Conservation (phyloP, 257 asterid genomes). For the Salvia miltiorrhiza region DNA sequence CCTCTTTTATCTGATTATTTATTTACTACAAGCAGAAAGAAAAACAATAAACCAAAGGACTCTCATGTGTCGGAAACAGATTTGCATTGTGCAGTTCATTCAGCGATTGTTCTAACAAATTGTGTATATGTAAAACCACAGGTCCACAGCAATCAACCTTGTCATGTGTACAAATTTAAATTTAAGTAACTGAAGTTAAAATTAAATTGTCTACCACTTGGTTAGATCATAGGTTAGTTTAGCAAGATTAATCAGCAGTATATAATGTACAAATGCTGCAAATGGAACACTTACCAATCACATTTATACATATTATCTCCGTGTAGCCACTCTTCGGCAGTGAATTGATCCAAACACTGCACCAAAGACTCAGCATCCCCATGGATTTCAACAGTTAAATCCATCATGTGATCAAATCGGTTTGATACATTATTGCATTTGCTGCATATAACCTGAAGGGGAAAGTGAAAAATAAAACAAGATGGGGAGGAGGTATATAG, state of each 20-base stretch:
- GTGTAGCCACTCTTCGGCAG: constrained; percentile 85
- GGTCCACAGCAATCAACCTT: background rate
- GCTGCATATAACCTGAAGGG: constrained; percentile 74
- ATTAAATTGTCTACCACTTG: background rate
- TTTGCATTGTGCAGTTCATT: background rate
- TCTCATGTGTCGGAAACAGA: background rate
- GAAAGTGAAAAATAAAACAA: constrained; percentile 9
- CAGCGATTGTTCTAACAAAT: background rate
- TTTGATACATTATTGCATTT: constrained; percentile 72
- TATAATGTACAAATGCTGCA: constrained; percentile 17
- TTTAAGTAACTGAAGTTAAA: background rate
- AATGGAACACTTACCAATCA: constrained; percentile 58
- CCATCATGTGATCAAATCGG: constrained; percentile 92
- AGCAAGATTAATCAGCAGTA: background rate
- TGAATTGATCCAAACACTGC: constrained; percentile 93
- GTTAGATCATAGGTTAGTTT: too few relatives aligned
- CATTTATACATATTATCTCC: constrained; percentile 99
- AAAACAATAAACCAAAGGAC: background rate
- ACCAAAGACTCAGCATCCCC: constrained; percentile 85
- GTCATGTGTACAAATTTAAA: background rate
- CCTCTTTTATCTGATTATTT: background rate
- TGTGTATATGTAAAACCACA: background rate
- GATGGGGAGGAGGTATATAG: constrained; percentile 2
- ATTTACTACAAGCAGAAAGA: background rate
- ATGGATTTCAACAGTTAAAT: constrained; percentile 91